Base-by-base conservation (phyloP, 192 early-diverging fungal species). In the Podochytrium sp. region DNA sequence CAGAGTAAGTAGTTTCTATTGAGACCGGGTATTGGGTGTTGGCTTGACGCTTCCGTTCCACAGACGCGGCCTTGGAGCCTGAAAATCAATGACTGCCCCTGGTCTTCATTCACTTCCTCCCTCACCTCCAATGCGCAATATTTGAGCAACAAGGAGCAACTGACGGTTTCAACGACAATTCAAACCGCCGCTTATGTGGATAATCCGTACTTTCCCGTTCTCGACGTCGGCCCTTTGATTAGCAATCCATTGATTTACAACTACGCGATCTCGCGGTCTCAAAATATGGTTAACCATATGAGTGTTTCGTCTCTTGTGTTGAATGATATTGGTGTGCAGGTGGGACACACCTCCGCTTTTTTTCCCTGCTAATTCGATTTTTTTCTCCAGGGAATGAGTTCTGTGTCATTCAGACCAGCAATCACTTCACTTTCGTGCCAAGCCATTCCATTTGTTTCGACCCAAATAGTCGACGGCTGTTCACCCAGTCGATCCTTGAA, bases 31-130 rank as follows among this genome's bases (percentile, higher is more conserved):
- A n/a, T n/a, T n/a, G n/a, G n/a, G n/a, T n/a, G n/a, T n/a, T n/a
- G n/a, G n/a, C n/a, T n/a, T n/a, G n/a, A n/a, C n/a, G n/a, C n/a
- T n/a, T 47, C 10, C 20, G 43, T 47, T 20, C 7, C n/a, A 10
- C 38, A 74, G 72, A 55, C 72, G 14, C 55, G 72, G 14, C 35
- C 72, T 7, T 74, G 72, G 72, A 74, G 64, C 32, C 30, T 74
- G 16, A 62, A 41, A 10, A 6, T 52, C 23, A 55, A 62, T 29
- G 51, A 47, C 20, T 74, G 72, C 33, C 72, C 49, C 3, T 62
- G 40, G 40, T 34, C 5, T 35, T 20, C 25, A 1, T 27, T 42
- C 23, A 32, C 37, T 1, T 10, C 6, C 32, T 60, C 1, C 42
- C 39, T 12, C 25, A 30, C n/a, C 38, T n/a, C 18, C 16, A n/a